Evolutionary conservation across 2,329 filamentous ascomycete genomes (phyloP).

Genomic region (Sclerotiophoma versabilis): DNA sequence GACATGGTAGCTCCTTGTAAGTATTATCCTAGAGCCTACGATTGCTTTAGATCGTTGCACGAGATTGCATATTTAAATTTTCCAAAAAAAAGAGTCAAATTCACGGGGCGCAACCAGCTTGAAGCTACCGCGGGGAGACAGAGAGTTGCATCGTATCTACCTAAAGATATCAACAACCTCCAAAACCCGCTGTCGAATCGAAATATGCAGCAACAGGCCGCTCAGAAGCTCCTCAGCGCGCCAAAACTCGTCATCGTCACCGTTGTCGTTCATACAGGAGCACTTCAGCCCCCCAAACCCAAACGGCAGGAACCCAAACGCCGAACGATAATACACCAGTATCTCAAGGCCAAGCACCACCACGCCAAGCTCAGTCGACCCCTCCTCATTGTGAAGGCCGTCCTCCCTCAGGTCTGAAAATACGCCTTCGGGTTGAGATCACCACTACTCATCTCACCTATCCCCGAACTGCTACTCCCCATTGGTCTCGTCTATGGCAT

Average conservation of each 20-base stretch:
- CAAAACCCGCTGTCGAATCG: too few relatives aligned
- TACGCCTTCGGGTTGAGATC: conserved; percentile 6
- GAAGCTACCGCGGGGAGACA: too few relatives aligned
- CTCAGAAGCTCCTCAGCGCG: not conserved
- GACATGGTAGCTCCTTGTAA: too few relatives aligned
- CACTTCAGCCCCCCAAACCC: not conserved
- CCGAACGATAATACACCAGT: not conserved
- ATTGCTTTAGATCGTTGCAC: too few relatives aligned
- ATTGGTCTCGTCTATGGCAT: too few relatives aligned
- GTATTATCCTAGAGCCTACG: too few relatives aligned
- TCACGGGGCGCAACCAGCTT: too few relatives aligned
- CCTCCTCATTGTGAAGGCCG: conserved; percentile 4
- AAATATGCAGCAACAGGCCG: not conserved
- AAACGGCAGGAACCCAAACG: not conserved
- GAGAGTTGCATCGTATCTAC: not conserved
- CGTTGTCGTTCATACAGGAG: not conserved
- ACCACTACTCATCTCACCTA: not conserved
- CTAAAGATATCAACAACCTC: not conserved
- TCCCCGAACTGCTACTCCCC: too few relatives aligned
- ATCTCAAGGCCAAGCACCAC: conserved; percentile 1
- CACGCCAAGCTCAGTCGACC: conserved; percentile 1
- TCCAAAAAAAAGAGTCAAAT: too few relatives aligned
- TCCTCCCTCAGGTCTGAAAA: conserved; percentile 8
- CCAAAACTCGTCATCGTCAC: not conserved
- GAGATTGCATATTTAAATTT: too few relatives aligned